Percentiles rank a stretch among this genome's conserved stretches.
Evolutionary conservation across 1,284 basidiomycete genomes (phyloP).

Genomic region (Cutaneotrichosporon arboriforme): DNA sequence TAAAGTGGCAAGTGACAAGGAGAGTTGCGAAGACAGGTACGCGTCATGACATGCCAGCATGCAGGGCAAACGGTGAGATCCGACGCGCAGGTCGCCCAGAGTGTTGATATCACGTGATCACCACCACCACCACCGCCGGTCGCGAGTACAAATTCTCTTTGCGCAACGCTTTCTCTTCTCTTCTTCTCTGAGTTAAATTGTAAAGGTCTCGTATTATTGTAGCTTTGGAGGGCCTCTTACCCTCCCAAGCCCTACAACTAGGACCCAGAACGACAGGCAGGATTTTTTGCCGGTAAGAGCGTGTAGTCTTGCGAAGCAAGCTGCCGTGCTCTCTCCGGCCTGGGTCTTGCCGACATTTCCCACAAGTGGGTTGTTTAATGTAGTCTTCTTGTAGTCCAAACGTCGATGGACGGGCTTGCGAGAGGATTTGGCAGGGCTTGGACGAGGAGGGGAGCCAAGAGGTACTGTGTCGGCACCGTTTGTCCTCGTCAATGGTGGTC

Average conservation of each 20-base stretch:
- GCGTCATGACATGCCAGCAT: too few relatives aligned
- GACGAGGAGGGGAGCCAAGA: too few relatives aligned
- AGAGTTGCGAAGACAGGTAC: too few relatives aligned
- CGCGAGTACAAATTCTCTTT: neutral
- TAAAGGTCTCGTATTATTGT: conserved; percentile 21
- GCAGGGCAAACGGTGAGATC: too few relatives aligned
- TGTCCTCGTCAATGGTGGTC: too few relatives aligned
- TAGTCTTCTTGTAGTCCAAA: too few relatives aligned
- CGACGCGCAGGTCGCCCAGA: too few relatives aligned
- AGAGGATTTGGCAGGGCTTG: too few relatives aligned
- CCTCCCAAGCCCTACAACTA: conserved; percentile 14
- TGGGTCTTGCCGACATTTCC: conserved; percentile 40
- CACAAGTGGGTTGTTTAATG: too few relatives aligned
- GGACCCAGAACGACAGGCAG: conserved; percentile 19
- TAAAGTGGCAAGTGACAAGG: neutral
- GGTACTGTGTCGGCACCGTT: too few relatives aligned
- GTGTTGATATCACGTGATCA: too few relatives aligned
- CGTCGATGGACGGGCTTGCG: too few relatives aligned
- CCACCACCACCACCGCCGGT: neutral
- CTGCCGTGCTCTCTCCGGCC: conserved; percentile 29
- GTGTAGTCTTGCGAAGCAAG: conserved; percentile 1
- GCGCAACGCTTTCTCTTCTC: neutral
- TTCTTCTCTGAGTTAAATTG: conserved; percentile 8
- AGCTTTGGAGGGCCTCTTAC: conserved; percentile 7
- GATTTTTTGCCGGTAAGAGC: conserved; percentile 20